Conservation (phyloP, 805 yeast species). For the Candida cerambycidarum region DNA sequence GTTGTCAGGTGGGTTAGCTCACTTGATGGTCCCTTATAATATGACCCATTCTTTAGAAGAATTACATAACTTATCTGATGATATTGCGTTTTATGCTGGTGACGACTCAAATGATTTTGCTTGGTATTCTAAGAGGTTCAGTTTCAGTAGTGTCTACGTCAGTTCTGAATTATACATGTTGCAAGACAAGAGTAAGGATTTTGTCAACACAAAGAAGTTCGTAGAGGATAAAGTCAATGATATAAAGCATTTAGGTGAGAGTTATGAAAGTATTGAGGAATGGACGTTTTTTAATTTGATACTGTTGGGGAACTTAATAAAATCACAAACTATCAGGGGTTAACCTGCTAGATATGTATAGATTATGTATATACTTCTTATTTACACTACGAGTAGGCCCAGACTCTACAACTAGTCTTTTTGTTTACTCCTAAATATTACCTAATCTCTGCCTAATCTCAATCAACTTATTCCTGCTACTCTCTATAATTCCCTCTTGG, state of each 20-base stretch:
- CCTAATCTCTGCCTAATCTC: constrained; percentile 38
- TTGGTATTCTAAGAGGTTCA: constrained; percentile 88
- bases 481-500: constrained; percentile 52
- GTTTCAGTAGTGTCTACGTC: constrained; percentile 68
- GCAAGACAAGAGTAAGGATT: constrained; percentile 62
- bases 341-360: neutral
- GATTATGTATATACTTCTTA: too few species aligned
- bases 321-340: constrained; percentile 68
- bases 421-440: too few species aligned
- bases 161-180: constrained; percentile 79
- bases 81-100: constrained; percentile 75
- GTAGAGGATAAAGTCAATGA: constrained; percentile 58
- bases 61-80: constrained; percentile 77
- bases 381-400: too few species aligned
- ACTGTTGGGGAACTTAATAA: constrained; percentile 63
- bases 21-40: constrained; percentile 66
- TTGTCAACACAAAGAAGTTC: constrained; percentile 58
- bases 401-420: too few species aligned
- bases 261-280: constrained; percentile 67
- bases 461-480: constrained; percentile 55
- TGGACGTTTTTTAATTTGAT: constrained; percentile 72
- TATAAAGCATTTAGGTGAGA: constrained; percentile 54
- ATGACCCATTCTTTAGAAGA: constrained; percentile 58
- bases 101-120: constrained; percentile 78
- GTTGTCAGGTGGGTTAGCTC: constrained; percentile 54